These are phyloP conservation scores for Favolaschia claudopus DNA, from an alignment of 768 basidiomycete species.

Conservation along the genomic window DNA sequence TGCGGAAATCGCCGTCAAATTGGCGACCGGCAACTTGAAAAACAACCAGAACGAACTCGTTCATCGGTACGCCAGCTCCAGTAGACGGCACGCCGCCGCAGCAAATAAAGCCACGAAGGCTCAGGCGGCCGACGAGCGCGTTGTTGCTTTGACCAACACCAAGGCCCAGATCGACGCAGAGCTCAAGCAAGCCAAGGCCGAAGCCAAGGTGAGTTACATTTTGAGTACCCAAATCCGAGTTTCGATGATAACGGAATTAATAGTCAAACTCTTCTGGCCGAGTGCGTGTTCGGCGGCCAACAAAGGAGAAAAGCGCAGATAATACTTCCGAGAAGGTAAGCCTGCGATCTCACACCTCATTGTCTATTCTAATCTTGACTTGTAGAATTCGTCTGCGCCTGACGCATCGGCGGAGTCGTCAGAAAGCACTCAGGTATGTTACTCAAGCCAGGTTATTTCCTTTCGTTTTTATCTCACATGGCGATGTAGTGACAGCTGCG, in stretches of 20 bases:
- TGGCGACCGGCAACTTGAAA: neutral
- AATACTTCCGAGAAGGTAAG: too few relatives aligned
- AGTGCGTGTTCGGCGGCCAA: neutral
- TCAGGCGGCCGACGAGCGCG: neutral
- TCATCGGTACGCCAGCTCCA: neutral
- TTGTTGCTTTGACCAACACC: neutral
- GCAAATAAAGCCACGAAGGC: conserved; percentile 1
- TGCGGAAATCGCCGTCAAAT: conserved; percentile 6
- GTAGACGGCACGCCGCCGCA: neutral
- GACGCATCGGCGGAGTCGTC: too few relatives aligned
- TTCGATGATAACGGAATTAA: neutral
- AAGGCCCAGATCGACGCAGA: too few relatives aligned
- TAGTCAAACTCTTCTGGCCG: neutral
- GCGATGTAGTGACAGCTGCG: too few relatives aligned
- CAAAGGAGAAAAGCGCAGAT: too few relatives aligned
- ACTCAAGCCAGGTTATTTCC: too few relatives aligned
- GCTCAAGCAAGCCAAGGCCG: neutral
- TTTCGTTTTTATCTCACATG: too few relatives aligned
- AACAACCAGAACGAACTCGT: conserved; percentile 10
- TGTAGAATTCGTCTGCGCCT: too few relatives aligned
- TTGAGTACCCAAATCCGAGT: neutral
- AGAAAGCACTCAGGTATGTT: too few relatives aligned
- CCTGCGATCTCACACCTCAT: too few relatives aligned
- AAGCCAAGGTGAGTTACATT: conserved; percentile 21
- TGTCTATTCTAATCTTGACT: too few relatives aligned